Percentiles rank a stretch among this genome's conserved stretches.
Conservation (phyloP, 441 rosid species). For the Pelargonium cotyledonis region DNA sequence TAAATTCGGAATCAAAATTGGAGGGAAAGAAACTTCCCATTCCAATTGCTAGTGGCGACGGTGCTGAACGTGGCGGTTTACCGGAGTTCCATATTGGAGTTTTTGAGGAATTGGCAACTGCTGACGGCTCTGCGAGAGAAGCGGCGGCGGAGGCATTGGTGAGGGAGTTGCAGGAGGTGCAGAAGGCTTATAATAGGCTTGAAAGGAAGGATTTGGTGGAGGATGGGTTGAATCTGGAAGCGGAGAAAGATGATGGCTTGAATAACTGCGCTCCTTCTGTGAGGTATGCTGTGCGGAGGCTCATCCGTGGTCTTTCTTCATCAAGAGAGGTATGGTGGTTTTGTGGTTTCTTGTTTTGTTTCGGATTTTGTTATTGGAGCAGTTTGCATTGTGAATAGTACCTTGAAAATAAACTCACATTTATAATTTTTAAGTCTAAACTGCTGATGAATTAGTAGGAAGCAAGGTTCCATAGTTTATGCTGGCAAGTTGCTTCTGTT, state of each 20-base stretch:
- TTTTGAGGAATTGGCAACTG: conserved; percentile 64
- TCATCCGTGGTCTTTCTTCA: conserved; percentile 87
- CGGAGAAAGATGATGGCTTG: conserved; percentile 83
- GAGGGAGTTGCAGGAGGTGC: conserved; percentile 62
- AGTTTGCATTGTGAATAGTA: too few relatives aligned
- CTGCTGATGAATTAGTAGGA: too few relatives aligned
- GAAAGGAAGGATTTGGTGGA: conserved; percentile 45
- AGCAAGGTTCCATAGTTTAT: too few relatives aligned
- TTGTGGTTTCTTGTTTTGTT: neutral
- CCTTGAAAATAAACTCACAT: too few relatives aligned
- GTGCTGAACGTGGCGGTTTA: conserved; percentile 23
- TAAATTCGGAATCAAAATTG: conserved; percentile 19
- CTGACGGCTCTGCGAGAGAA: conserved; percentile 48
- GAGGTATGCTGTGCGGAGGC: conserved; percentile 79
- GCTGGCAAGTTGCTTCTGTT: too few relatives aligned
- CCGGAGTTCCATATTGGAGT: conserved; percentile 67
- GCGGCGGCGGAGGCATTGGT: conserved; percentile 60
- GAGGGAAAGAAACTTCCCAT: conserved; percentile 16
- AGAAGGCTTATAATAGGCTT: conserved; percentile 51
- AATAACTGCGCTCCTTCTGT: conserved; percentile 72
- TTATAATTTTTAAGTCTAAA: too few relatives aligned
- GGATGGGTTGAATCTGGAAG: conserved; percentile 62
- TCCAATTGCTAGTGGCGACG: too few relatives aligned
- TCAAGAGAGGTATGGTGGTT: conserved; percentile 67
- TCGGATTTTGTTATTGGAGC: too few relatives aligned